Base-by-base conservation (phyloP, 768 basidiomycete genomes). In the Boletus tomentosulus region DNA sequence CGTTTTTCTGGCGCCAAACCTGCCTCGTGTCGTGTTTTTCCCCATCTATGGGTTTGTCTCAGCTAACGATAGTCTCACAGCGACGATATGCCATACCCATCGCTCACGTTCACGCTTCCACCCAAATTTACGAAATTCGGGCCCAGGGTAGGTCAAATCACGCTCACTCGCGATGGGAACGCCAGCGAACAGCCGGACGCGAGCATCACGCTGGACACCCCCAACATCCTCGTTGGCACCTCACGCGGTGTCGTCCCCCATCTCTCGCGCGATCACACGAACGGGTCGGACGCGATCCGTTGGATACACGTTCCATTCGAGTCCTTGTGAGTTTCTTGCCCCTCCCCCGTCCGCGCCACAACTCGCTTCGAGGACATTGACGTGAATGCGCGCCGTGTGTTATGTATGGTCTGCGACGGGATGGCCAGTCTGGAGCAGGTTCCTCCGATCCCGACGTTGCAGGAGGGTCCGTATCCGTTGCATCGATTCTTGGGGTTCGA, bases 251-350 rank as follows among this genome's bases (percentile, higher is more conserved):
- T 85, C 27, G 74, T 92, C 0, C 85, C 86, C 0, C 90, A 92
- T 67, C 72, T 92, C 6, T 84, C 87, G 7, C 72, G 80, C 42
- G 88, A 89, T 61, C 81, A 87, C 52, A 68, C 77, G 24, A 61
- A 62, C 19, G 57, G 59, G 28, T 79, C 79, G 1, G 59, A 70
- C 9, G 76, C 81, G 1, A 78, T 89, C 31, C 75, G 67, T 53
- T 88, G 86, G 80, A 68, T 87, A 0, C 78, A 87, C 55, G 71
- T 91, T 0, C 83, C 89, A 1, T 92, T 91, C 62, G 90, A 92
- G 70, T 78, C 84, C 19, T 92, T 92, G 90, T 92, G 69, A 80
- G 85, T 47, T 39, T 22, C 19, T 19, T 19, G 19, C 9, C n/a
- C n/a, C 15, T 31, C 9, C 38, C 19, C 22, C 12, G 25, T 22